phyloP scores from a whole-genome alignment of 2,329 filamentous ascomycete genomes.

The Pyricularia sp. region DNA sequence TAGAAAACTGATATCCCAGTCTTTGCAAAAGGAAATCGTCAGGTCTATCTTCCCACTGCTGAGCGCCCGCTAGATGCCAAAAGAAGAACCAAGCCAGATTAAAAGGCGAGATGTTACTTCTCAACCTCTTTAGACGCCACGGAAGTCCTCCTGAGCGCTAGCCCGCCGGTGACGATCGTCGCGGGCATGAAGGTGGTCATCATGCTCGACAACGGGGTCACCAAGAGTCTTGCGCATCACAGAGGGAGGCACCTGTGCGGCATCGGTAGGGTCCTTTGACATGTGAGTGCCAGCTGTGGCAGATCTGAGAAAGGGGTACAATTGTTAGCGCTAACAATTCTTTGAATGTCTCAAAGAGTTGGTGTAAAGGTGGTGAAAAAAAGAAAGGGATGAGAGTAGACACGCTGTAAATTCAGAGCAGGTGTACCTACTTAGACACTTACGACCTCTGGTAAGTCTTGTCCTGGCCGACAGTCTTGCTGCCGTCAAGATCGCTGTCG shows the following conservation, averaged over 20 bases:
- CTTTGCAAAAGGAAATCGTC: not conserved
- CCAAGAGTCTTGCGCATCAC: constrained; percentile 38
- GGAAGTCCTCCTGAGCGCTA: constrained; percentile 37
- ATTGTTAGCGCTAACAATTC: not conserved
- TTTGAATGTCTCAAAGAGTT: not conserved
- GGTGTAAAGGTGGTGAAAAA: not conserved
- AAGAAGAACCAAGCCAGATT: not conserved
- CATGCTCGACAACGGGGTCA: constrained; percentile 33
- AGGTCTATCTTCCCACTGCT: not conserved
- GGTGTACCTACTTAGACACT: constrained; percentile 15
- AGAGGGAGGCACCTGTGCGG: constrained; percentile 48
- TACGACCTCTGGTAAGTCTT: constrained; percentile 35
- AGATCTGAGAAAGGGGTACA: not conserved
- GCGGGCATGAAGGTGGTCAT: constrained; percentile 30
- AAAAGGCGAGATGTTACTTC: not conserved
- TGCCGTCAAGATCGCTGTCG: constrained; percentile 45
- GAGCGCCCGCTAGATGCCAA: not conserved
- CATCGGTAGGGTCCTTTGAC: constrained; percentile 40
- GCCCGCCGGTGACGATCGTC: constrained; percentile 33
- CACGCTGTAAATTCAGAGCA: not conserved
- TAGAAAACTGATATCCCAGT: not conserved
- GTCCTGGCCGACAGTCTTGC: constrained; percentile 43
- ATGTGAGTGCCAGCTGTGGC: not conserved
- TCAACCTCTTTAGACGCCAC: constrained; percentile 28
- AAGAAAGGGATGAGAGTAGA: not conserved